A percentile compares a stretch with the other conserved stretches of the same genome.
These are phyloP conservation scores for Cystoderma amianthinum DNA, from an alignment of 768 basidiomycete species.

Conservation along the genomic window DNA sequence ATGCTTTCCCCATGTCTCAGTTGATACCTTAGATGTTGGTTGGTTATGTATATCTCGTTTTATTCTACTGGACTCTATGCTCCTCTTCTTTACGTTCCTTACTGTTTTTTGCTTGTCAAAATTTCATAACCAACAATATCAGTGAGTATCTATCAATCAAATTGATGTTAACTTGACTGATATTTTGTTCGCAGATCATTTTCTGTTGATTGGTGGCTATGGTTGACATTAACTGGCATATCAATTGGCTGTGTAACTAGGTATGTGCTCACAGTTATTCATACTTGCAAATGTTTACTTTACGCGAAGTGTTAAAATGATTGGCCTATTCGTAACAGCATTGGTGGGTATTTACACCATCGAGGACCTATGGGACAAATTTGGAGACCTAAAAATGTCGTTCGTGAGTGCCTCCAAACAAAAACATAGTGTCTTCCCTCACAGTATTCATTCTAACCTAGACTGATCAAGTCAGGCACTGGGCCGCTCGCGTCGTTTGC, in stretches of 20 bases:
- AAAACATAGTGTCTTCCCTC: neutral
- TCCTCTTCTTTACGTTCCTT: slow-evolving; percentile 98
- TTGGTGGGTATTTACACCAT: slow-evolving; percentile 94
- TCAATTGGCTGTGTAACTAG: slow-evolving; percentile 95
- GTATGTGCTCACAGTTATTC: no score
- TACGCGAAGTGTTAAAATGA: slow-evolving; percentile 78
- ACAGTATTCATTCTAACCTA: slow-evolving; percentile 24
- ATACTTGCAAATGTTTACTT: no score
- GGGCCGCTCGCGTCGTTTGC: slow-evolving; percentile 79
- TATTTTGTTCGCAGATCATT: slow-evolving; percentile 77
- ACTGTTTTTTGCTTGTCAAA: slow-evolving; percentile 92
- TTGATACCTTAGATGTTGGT: slow-evolving; percentile 66
- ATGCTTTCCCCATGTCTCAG: slow-evolving; percentile 1
- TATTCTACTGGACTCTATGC: slow-evolving; percentile 96
- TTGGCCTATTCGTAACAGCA: slow-evolving; percentile 92
- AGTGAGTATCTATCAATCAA: slow-evolving; percentile 65
- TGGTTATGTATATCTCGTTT: slow-evolving; percentile 97
- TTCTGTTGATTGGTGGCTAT: slow-evolving; percentile 95
- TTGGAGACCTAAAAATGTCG: slow-evolving; percentile 91
- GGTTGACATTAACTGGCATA: slow-evolving; percentile 88
- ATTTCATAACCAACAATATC: slow-evolving; percentile 95
- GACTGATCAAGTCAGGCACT: slow-evolving; percentile 86
- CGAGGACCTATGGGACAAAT: slow-evolving; percentile 98
- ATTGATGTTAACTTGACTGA: no score
- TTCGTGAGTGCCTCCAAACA: slow-evolving; percentile 43